Evolutionary conservation across 176 grass and related monocot species (phyloP).

Genomic region (Pontederia paniculata): DNA sequence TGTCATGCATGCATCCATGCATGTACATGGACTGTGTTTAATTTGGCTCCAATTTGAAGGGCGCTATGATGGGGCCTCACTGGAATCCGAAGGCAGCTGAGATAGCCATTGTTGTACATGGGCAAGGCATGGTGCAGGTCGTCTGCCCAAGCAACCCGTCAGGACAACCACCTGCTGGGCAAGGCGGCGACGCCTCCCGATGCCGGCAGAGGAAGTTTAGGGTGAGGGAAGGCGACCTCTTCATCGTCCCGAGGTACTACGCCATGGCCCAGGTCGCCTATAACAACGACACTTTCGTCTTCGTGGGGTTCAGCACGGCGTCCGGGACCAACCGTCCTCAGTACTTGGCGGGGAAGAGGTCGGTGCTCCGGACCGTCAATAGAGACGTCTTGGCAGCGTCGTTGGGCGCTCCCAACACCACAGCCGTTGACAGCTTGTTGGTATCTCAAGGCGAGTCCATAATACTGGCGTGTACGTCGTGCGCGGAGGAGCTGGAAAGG

Average conservation of each 20-base stretch:
- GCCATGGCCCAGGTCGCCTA: conserved; percentile 86
- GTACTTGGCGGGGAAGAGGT: conserved; percentile 51
- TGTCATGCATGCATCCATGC: too few species aligned
- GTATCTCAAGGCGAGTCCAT: conserved; percentile 32
- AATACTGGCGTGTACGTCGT: conserved; percentile 69
- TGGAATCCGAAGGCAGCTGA: conserved; percentile 87
- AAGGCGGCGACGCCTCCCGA: neutral
- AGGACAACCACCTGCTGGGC: neutral
- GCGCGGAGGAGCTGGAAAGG: conserved; percentile 57
- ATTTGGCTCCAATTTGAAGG: conserved; percentile 23
- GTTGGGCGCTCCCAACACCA: conserved; percentile 35
- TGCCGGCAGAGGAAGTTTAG: conserved; percentile 41
- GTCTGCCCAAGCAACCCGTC: conserved; percentile 43
- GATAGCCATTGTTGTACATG: conserved; percentile 52
- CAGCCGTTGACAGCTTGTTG: conserved; percentile 35
- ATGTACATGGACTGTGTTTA: too few species aligned
- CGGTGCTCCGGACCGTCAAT: conserved; percentile 42
- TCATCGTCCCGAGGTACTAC: conserved; percentile 62
- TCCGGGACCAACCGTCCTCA: conserved; percentile 64
- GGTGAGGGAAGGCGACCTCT: conserved; percentile 68
- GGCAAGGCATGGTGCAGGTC: conserved; percentile 58
- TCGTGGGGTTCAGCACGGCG: conserved; percentile 75
- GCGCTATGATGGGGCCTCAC: conserved; percentile 81
- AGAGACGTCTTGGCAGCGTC: conserved; percentile 35
- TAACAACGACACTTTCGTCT: conserved; percentile 72